Base-by-base conservation (phyloP, 1,139 yeast species). In the Candida anutae region DNA sequence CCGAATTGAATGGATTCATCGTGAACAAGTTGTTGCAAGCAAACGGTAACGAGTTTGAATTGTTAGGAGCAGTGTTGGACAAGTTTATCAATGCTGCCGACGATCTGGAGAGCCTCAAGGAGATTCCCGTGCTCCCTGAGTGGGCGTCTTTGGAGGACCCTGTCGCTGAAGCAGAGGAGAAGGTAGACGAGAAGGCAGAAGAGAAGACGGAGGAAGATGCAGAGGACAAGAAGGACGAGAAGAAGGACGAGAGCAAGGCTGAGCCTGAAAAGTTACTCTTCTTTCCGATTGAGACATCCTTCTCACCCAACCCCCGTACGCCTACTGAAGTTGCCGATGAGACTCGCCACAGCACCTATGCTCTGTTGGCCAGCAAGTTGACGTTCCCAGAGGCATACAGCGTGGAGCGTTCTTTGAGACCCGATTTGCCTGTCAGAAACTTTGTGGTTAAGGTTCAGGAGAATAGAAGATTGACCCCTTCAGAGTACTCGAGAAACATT, bases 391-490 rank as follows among this genome's bases (percentile, higher is more conserved):
- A 90, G 54, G 90, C 95, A 5, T 88, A 63, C 45, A 66, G 59
- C 12, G 62, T 76, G 28, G 43, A 58, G 21, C 49, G 63, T 26
- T 67, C 66, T 6, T 69, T 88, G 46, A 80, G 96, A 59, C 98
- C 98, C 13, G 97, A 90, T 45, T 67, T 85, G 39, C 87, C 96
- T 15, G 82, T 82, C 30, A 68, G 80, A 55, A 88, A 83, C 60
- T 87, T 77, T 48, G 72, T 87, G 30, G 94, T 87, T 33, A 84
- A 80, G 56, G 97, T 90, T 28, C 83, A 85, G 55, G 94, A 83
- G 49, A 88, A 87, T 64, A 79, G 77, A 58, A 76, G 97, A 49
- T 81, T 90, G 39, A 90, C 97, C n/a, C 97, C 97, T 8, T 50
- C 49, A 24, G 90, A 83, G 47, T 90, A 90, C 55, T 84, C 84